Evolutionary conservation across 1,284 basidiomycete genomes (phyloP), one percentile per base, ranked within the genome.

Genomic region (Ceratobasidium sp.): DNA sequence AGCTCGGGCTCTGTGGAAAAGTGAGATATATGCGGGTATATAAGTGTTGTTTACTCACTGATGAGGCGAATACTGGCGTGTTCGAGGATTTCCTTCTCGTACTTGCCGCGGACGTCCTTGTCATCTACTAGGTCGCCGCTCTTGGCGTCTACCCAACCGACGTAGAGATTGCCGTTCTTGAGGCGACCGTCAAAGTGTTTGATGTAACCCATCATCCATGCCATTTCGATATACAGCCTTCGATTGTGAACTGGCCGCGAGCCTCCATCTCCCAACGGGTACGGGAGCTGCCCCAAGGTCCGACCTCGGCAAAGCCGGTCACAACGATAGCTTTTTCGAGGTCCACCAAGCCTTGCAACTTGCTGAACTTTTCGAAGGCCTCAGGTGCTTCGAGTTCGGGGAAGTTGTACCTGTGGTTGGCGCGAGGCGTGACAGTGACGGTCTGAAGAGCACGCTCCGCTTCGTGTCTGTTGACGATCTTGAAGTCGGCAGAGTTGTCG

Each of bases 251-350:
- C 76, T 95, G 87, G 41, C 95, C 94, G 56, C 87, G 84, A 54
- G 93, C 94, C 78, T 98, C 95, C 93, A 98, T 97, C 82, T 99
- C 95, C 96, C 96, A 99, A 73, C 96, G 88, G n/a, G 96, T 99
- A 73, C 97, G 89, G 23, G 95, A 90, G 76, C 93, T 95, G 75
- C 97, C 97, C 93, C 95, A 99, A 5, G 96, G 97, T 19, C 96
- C 91, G 69, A 99, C 92, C 79, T 99, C 97, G 52, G 90, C 96
- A 78, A 94, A 98, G 73, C 97, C 97, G 67, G 97, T 97, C 76
- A 95, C 84, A 71, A 99, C 96, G 72, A 96, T 82, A 70, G 97
- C 94, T 81, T 97, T 95, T 73, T 98, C 95, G 44, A 98, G 85
- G 77, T 99, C 96, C 71, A 98, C 85, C 73, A 97, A 81, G 42